Percentiles rank a stretch among this genome's conserved stretches.
Conservation (phyloP, 345 rosid species). For the Eutrema heterophyllum region DNA sequence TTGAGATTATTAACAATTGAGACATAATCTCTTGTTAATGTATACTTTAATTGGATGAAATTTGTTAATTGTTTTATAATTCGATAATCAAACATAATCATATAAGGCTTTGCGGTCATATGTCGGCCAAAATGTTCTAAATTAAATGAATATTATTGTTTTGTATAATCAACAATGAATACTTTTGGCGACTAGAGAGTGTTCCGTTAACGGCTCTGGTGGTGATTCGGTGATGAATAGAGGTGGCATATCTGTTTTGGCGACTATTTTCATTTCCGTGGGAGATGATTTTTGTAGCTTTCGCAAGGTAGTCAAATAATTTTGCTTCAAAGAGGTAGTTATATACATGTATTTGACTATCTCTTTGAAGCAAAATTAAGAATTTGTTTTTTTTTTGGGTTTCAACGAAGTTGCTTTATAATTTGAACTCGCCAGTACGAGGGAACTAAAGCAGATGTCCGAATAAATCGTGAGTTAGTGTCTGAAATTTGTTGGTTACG, state of each 20-base stretch:
- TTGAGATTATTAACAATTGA: background rate
- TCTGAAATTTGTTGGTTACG: no score
- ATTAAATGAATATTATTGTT: background rate
- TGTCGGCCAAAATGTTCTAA: conserved; percentile 19
- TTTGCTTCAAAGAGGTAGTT: no score
- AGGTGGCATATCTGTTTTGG: no score
- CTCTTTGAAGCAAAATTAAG: background rate
- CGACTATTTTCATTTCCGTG: no score
- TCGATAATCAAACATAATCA: background rate
- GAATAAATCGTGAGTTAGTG: no score
- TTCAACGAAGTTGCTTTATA: conserved; percentile 3
- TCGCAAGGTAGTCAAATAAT: no score
- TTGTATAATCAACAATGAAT: background rate
- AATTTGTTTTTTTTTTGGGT: background rate
- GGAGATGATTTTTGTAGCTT: no score
- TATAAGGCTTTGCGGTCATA: conserved; percentile 2
- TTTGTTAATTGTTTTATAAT: background rate
- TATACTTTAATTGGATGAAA: background rate
- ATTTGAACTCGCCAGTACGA: background rate
- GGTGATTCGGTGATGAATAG: no score
- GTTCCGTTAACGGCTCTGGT: no score
- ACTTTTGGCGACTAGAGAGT: no score
- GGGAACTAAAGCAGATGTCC: background rate
- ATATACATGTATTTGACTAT: background rate
- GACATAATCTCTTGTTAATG: background rate